Evolutionary conservation across 2,329 filamentous ascomycete genomes (phyloP), one percentile per base, ranked within the genome.

Genomic region (Phaeosphaeriaceae sp.): DNA sequence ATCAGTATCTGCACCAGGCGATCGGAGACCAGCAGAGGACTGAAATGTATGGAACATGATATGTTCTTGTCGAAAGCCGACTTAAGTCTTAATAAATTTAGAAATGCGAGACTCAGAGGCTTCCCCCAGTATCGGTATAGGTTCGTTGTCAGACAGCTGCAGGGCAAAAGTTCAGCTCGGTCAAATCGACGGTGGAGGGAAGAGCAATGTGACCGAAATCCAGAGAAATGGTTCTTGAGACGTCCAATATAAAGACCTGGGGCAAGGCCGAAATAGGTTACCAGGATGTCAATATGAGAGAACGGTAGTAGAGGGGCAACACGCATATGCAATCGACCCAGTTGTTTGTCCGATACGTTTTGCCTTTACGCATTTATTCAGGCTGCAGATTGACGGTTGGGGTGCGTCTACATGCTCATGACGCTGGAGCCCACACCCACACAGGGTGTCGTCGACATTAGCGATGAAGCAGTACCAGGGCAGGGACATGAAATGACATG

Each of bases 11-110:
- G 61, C 64, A 35, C 64, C 61, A 26, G 63, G 63, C 34, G 68
- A 70, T 33, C 65, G 66, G 50, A 68, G 56, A 26, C 63, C 68
- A 36, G 58, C 61, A 6, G 73, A 66, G 13, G 69, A 70, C 45
- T 77, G 75, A 50, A 78, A 78, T 5, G 76, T 77, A 58, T 77
- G 75, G 56, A 76, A 78, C 76, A 78, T 78, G 57, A 11, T 48
- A 40, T n/a, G 17, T 34, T 35, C 41, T 38, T 42, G 29, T 23
- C 32, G 36, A 28, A 33, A 21, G 13, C 35, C 42, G 39, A 38
- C 32, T 41, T 30, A 15, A 13, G 9, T 42, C 33, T 36, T 32
- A 48, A 16, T 28, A 45, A 42, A 26, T 37, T 33, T 35, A 12
- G 33, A 42, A 39, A 33, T 34, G 52, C 11, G 37, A 46, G 23